A percentile compares a stretch with the other conserved stretches of the same genome.
phyloP scores from a whole-genome alignment of 805 yeast species.

The Yarrowia sp. region DNA sequence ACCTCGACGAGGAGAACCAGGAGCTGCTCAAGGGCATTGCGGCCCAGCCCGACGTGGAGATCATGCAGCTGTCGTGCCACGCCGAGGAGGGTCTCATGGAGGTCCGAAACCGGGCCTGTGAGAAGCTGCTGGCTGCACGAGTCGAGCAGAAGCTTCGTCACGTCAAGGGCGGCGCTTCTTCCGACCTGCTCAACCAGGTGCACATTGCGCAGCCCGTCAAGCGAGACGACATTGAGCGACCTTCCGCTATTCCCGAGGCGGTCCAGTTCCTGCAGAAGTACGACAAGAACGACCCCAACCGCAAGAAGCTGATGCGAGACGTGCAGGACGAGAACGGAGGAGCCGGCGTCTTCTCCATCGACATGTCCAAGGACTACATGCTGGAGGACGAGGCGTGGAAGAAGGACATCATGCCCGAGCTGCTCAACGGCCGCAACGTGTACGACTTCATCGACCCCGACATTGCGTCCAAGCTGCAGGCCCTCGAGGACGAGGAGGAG shows the following conservation, averaged over 20 bases:
- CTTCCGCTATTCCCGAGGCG: conserved; percentile 76
- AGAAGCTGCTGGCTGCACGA: conserved; percentile 89
- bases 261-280: conserved; percentile 60
- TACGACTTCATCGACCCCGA: conserved; percentile 97
- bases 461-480: conserved; percentile 87
- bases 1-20: conserved; percentile 73
- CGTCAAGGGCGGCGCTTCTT: conserved; percentile 79
- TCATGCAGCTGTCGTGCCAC: conserved; percentile 89
- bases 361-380: conserved; percentile 86
- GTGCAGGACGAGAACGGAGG: conserved; percentile 95
- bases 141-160: conserved; percentile 80
- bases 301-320: conserved; percentile 80
- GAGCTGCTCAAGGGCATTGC: conserved; percentile 64
- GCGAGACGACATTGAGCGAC: conserved; percentile 77
- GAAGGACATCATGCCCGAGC: conserved; percentile 95
- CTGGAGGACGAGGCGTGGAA: conserved; percentile 98
- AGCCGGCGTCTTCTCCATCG: conserved; percentile 95
- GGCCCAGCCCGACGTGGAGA: conserved; percentile 57
- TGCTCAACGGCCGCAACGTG: conserved; percentile 92
- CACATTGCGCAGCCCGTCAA: conserved; percentile 89
- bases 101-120: conserved; percentile 96
- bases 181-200: conserved; percentile 87
- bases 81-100: conserved; percentile 93
- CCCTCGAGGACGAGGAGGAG: conserved; percentile 96
- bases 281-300: conserved; percentile 75